Percentiles rank a stretch among this genome's conserved stretches.
Conservation (phyloP, 2,329 filamentous ascomycete species). For the Nothophoma quercina region DNA sequence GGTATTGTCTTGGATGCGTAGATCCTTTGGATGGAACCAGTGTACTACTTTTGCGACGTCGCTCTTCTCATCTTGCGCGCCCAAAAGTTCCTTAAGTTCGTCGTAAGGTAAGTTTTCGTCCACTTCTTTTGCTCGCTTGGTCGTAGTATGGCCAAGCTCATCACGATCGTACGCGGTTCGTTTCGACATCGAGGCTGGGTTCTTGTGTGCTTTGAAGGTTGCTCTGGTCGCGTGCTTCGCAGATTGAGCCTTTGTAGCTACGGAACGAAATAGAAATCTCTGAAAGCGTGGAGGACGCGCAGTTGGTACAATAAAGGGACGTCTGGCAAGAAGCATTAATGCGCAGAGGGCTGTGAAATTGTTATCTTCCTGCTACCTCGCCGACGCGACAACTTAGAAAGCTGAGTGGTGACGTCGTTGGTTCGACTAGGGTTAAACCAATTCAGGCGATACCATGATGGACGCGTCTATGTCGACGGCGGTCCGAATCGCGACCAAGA, state of each 20-base stretch:
- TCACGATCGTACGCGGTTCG: slow-evolving; percentile 40
- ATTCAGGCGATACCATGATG: slow-evolving; percentile 31
- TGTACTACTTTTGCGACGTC: slow-evolving; percentile 55
- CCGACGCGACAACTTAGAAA: slow-evolving; percentile 9
- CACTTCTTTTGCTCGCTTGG: slow-evolving; percentile 59
- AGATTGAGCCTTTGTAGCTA: slow-evolving; percentile 4
- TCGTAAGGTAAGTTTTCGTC: slow-evolving; percentile 56
- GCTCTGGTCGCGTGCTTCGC: slow-evolving; percentile 23
- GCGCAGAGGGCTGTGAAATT: neutral
- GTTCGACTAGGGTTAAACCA: slow-evolving; percentile 24
- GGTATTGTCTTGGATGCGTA: slow-evolving; percentile 60
- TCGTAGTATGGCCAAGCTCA: slow-evolving; percentile 54
- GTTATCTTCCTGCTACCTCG: neutral
- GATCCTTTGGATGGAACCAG: slow-evolving; percentile 62
- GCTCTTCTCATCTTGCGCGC: slow-evolving; percentile 49
- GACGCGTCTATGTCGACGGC: slow-evolving; percentile 22
- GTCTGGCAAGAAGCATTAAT: slow-evolving; percentile 24
- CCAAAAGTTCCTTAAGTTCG: slow-evolving; percentile 50
- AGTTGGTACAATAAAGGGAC: neutral
- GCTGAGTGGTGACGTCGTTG: slow-evolving; percentile 38
- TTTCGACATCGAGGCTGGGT: slow-evolving; percentile 36
- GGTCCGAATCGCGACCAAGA: slow-evolving; percentile 23
- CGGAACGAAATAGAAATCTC: neutral
- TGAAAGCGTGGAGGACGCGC: neutral
- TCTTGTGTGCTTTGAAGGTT: slow-evolving; percentile 16